phyloP scores from a whole-genome alignment of 345 rosid species.

The Hevea brasiliensis region DNA sequence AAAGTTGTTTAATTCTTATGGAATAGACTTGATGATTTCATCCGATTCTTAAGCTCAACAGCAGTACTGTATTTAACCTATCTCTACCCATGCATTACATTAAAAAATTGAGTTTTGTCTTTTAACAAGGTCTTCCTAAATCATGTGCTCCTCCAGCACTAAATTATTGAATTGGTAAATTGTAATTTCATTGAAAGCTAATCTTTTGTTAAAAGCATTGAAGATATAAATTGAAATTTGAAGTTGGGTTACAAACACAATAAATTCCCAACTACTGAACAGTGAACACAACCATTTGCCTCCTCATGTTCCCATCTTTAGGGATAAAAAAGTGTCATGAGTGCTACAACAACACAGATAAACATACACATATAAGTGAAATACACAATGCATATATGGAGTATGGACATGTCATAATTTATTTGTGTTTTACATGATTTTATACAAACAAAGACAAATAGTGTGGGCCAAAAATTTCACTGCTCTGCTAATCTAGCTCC shows the following conservation, averaged over 20 bases:
- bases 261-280: background rate
- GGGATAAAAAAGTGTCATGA: background rate
- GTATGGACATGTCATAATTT: background rate
- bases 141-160: background rate
- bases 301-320: background rate
- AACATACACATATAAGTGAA: background rate
- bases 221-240: too few species aligned
- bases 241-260: background rate
- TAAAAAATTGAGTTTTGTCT: background rate
- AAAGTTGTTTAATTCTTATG: background rate
- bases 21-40: background rate
- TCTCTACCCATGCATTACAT: background rate
- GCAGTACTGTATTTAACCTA: background rate
- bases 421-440: background rate
- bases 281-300: background rate
- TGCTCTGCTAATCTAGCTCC: background rate
- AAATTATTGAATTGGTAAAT: background rate
- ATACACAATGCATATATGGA: background rate
- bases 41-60: background rate
- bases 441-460: background rate
- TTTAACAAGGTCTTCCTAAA: background rate
- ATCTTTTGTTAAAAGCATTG: background rate
- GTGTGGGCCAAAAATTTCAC: background rate
- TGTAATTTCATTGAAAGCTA: background rate
- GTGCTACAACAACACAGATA: background rate